These are phyloP conservation scores for Aspergillus transmontanensis DNA, from an alignment of 2,329 filamentous ascomycete genomes.

Conservation along the genomic window DNA sequence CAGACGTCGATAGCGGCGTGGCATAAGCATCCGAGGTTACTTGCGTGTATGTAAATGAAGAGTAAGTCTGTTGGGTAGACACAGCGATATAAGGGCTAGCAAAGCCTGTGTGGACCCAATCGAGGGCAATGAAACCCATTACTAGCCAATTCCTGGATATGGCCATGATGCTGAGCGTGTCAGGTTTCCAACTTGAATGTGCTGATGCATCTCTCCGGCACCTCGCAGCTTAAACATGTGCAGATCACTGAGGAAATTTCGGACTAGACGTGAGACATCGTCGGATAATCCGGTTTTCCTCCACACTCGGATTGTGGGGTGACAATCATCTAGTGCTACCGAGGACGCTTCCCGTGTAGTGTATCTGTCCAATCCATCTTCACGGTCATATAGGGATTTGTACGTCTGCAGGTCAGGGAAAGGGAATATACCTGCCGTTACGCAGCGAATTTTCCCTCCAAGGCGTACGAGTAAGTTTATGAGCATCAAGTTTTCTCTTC, in stretches of 20 bases:
- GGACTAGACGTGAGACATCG: background rate
- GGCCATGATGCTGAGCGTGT: background rate
- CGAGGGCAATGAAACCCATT: background rate
- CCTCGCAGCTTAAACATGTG: background rate
- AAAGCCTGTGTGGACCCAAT: too few relatives aligned
- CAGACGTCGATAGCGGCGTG: slow-evolving; percentile 1
- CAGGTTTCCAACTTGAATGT: background rate
- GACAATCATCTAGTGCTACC: background rate
- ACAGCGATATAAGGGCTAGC: background rate
- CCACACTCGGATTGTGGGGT: background rate
- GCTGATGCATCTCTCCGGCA: background rate
- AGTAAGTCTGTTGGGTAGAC: background rate
- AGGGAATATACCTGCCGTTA: background rate
- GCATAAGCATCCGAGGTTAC: slow-evolving; percentile 9
- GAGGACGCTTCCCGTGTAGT: background rate
- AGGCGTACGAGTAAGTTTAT: too few relatives aligned
- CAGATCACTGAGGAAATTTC: background rate
- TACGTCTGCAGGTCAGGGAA: background rate
- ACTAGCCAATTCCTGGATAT: too few relatives aligned
- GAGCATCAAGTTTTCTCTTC: background rate
- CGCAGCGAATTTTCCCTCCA: background rate
- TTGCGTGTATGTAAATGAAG: slow-evolving; percentile 10
- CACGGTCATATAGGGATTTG: background rate
- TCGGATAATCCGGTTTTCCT: background rate
- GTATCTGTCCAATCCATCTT: background rate